phyloP scores from a whole-genome alignment of 805 yeast species.

The Sugiyamaella marilandica region DNA sequence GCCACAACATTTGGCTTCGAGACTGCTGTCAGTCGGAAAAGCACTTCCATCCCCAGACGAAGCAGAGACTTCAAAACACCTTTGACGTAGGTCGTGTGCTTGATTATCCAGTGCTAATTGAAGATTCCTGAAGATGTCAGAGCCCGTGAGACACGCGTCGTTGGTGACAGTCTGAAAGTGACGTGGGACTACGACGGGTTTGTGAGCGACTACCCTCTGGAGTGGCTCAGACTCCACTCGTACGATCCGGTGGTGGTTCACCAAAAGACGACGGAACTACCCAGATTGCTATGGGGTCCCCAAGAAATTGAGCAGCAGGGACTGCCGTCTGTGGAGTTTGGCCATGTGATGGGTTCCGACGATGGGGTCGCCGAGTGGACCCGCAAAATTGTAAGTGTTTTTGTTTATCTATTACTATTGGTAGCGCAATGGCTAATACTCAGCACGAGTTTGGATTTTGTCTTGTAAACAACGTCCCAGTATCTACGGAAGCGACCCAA shows the following conservation, averaged over 20 bases:
- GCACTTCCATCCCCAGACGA: conserved; percentile 52
- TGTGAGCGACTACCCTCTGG: conserved; percentile 34
- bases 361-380: conserved; percentile 53
- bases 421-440: neutral
- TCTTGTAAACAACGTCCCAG: conserved; percentile 57
- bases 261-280: conserved; percentile 31
- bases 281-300: conserved; percentile 43
- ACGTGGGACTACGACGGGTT: conserved; percentile 42
- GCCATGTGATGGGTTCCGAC: conserved; percentile 41
- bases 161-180: conserved; percentile 18
- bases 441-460: conserved; percentile 54
- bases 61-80: conserved; percentile 56
- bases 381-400: conserved; percentile 36
- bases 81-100: conserved; percentile 34
- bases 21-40: conserved; percentile 57
- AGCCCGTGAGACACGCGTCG: conserved; percentile 22
- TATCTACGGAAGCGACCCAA: conserved; percentile 54
- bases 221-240: conserved; percentile 48
- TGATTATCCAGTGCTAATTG: neutral
- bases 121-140: conserved; percentile 33
- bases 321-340: conserved; percentile 48
- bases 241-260: conserved; percentile 46
- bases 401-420: too few species aligned
- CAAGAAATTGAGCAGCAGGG: conserved; percentile 33
- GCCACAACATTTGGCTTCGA: conserved; percentile 56